A percentile compares a stretch with the other conserved stretches of the same genome.
Evolutionary conservation across 768 basidiomycete genomes (phyloP).

Genomic region (Austroboletus eburneus): DNA sequence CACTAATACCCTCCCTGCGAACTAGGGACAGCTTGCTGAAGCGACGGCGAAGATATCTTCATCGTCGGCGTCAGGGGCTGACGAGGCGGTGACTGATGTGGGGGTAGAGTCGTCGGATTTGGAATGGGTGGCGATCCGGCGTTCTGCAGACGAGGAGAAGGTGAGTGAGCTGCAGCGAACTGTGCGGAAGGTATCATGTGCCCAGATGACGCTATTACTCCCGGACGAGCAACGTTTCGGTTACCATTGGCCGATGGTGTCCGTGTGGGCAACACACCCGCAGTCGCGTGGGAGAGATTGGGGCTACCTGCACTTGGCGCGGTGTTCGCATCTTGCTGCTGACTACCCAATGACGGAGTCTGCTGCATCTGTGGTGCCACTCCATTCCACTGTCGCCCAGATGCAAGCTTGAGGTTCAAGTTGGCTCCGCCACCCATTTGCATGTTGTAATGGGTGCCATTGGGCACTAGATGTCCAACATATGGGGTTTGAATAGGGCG

Average conservation of each 20-base stretch:
- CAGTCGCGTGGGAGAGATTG: constrained; percentile 30
- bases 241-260: constrained; percentile 57
- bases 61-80: constrained; percentile 48
- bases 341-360: constrained; percentile 18
- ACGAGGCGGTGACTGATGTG: constrained; percentile 47
- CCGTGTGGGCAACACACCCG: constrained; percentile 37
- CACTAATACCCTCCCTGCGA: constrained; percentile 51
- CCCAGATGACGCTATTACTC: constrained; percentile 16
- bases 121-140: constrained; percentile 43
- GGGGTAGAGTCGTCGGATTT: constrained; percentile 34
- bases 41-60: constrained; percentile 50
- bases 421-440: constrained; percentile 22
- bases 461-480: constrained; percentile 27
- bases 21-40: constrained; percentile 49
- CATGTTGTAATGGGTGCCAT: constrained; percentile 29
- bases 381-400: constrained; percentile 39
- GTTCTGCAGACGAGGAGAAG: constrained; percentile 50
- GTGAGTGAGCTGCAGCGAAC: constrained; percentile 36
- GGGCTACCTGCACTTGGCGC: constrained; percentile 35
- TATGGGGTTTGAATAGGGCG: constrained; percentile 35
- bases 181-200: constrained; percentile 39
- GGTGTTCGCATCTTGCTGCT: constrained; percentile 22
- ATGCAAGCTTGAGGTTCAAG: constrained; percentile 35
- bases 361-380: constrained; percentile 23
- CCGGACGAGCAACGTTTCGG: constrained; percentile 38